Percentiles rank a stretch among this genome's conserved stretches.
phyloP scores from a whole-genome alignment of 768 basidiomycete genomes.

The Amanita exitialis region DNA sequence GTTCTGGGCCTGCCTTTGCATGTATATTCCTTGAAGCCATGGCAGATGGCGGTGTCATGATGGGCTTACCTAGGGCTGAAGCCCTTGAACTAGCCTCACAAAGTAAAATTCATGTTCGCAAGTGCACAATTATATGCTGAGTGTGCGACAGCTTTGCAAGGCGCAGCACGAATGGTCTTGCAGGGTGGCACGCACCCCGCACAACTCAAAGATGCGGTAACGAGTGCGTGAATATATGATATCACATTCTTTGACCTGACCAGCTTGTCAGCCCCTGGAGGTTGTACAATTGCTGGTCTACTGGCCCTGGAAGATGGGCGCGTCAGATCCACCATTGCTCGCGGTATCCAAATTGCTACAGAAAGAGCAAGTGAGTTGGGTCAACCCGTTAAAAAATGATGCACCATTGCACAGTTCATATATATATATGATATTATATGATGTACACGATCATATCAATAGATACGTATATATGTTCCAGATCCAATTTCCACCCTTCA shows the following conservation, averaged over 20 bases:
- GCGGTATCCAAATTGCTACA: slow-evolving; percentile 90
- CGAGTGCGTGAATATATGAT: slow-evolving; percentile 49
- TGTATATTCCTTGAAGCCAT: slow-evolving; percentile 96
- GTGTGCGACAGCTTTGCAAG: slow-evolving; percentile 70
- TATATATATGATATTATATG: neutral
- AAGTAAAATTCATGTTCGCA: slow-evolving; percentile 39
- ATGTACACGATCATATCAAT: neutral
- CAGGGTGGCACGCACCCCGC: slow-evolving; percentile 88
- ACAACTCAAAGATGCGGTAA: slow-evolving; percentile 94
- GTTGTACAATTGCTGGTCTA: slow-evolving; percentile 97
- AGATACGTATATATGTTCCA: slow-evolving; percentile 14
- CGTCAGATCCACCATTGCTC: slow-evolving; percentile 89
- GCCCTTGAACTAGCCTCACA: slow-evolving; percentile 94
- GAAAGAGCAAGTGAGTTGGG: slow-evolving; percentile 82
- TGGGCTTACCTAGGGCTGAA: slow-evolving; percentile 92
- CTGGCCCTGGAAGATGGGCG: slow-evolving; percentile 90
- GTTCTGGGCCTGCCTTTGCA: slow-evolving; percentile 94
- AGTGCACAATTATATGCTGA: slow-evolving; percentile 1
- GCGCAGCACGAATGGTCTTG: slow-evolving; percentile 91
- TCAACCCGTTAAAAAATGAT: slow-evolving; percentile 48
- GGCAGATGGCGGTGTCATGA: slow-evolving; percentile 99
- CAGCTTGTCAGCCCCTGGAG: slow-evolving; percentile 70
- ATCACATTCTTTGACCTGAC: neutral
- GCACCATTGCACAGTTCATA: neutral
- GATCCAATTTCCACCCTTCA: slow-evolving; percentile 24